These are phyloP conservation scores for Fistulina hepatica DNA, from an alignment of 1,284 basidiomycete genomes.

Conservation along the genomic window DNA sequence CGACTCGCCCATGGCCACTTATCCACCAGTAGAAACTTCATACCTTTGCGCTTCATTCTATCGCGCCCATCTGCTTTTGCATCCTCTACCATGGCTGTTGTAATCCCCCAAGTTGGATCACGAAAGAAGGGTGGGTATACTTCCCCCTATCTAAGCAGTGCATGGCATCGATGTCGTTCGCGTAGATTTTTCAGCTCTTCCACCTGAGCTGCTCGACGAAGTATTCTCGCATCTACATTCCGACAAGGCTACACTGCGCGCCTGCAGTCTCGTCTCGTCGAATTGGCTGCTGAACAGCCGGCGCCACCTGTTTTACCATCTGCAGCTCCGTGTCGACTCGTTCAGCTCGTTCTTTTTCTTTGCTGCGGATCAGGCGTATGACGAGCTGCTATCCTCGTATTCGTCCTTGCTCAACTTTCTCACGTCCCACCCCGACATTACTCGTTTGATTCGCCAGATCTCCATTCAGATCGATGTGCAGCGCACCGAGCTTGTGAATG, in stretches of 20 bases:
- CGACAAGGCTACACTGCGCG: constrained; percentile 5
- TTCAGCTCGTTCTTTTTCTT: constrained; percentile 1
- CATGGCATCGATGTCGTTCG: no score
- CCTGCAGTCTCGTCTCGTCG: constrained; percentile 10
- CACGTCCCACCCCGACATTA: not conserved
- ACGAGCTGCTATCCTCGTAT: not conserved
- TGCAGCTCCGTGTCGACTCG: constrained; percentile 5
- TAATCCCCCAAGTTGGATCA: no score
- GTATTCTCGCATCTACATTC: constrained; percentile 10
- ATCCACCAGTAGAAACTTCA: no score
- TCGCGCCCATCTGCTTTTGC: no score
- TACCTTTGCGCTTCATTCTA: no score
- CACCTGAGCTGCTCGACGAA: constrained; percentile 11
- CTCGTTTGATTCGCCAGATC: not conserved
- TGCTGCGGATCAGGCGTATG: not conserved
- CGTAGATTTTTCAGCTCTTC: no score
- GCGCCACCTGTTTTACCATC: constrained; percentile 8
- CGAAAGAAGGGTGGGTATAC: no score
- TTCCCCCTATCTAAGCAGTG: no score
- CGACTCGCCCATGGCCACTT: no score
- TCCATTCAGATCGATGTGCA: constrained; percentile 1
- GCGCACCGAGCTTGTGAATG: not conserved
- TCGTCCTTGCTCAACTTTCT: not conserved
- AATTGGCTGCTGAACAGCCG: constrained; percentile 11
- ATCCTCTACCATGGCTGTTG: no score